Evolutionary conservation across 2,329 filamentous ascomycete species (phyloP), one percentile per base, ranked within the genome.

Genomic region (Sporothrix luriei): DNA sequence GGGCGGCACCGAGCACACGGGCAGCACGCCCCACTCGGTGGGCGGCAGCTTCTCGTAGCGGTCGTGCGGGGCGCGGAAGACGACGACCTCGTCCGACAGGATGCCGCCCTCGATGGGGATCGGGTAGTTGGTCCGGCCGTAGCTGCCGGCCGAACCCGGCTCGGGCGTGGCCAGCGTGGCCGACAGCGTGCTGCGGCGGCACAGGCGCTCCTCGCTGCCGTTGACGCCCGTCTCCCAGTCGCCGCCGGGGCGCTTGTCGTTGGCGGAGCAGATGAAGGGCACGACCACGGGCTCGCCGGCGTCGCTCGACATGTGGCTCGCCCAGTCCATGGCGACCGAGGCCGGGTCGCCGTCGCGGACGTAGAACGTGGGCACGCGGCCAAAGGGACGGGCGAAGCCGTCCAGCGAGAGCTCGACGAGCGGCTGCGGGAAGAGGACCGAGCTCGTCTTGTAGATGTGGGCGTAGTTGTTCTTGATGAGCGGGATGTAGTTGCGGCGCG

Each of bases 161-260:
- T 83, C 88, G 1, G 89, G 88, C 59, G 85, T 89, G 26, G 83
- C 85, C 64, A 93, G 82, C 3, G 88, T 88, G 21, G 89, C 87
- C 6, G 89, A 89, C 46, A 94, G 84, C 73, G 90, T 93, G 80
- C 90, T 92, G 74, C 91, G 84, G 71, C 91, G 85, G 75, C 90
- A 91, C 49, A 94, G 84, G 73, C 89, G 89, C 78, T 93, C 91
- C 80, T 91, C 88, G 67, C 88, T 88, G 43, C 87, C 87, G 73
- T 86, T 83, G 14, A 85, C 80, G 11, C 85, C 85, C 48, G 82
- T 78, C 68, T 93, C 90, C 91, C 91, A 94, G 76, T 93, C 90
- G n/a, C 91, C 91, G 11, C 91, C 91, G 0, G 91, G 85, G 49
- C 90, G 84, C 76, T 90, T 91, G 77, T 93, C 91, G 79, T 93